Base-by-base conservation (phyloP, 805 yeast species). In the Geotrichum ghanense region DNA sequence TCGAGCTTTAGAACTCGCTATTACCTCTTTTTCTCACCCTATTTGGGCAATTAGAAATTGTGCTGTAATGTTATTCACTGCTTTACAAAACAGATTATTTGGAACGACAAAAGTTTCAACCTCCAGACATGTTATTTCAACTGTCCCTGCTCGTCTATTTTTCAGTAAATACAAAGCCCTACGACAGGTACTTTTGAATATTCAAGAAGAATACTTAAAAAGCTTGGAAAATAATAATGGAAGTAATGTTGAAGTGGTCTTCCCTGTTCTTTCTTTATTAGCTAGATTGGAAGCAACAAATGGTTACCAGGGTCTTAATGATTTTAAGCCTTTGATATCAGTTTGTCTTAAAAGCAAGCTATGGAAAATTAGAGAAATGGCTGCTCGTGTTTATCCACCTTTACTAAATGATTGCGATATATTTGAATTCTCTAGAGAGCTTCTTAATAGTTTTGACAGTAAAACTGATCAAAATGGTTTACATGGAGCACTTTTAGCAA, bases 1-100 rank as follows among this genome's bases (percentile, higher is more conserved):
- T 48, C 62, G 65, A 9, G 82, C 84, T 0, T 64, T 90, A 22
- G 69, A 71, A 22, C 60, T 85, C 19, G 70, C 94, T 0, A 69
- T 92, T 40, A 55, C 64, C 1, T 72, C 79, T 27, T 86, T 90
- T 62, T 70, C 75, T 1, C 76, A 84, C 1, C 66, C 72, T 1
- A 69, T 78, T 21, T 90, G 97, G 97, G 79, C 95, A 0, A 73
- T 90, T 22, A 72, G 95, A 58, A 90, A 90, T 60, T 86, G 97
- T 62, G 87, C 95, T 0, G 83, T 89, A 17, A 92, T 90, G 97
- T 69, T 90, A 37, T 90, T 88, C 60, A 81, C 95, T 0, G 79
- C 95, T 0, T 63, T 90, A 39, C 92, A 86, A 56, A 82, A 81
- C 49, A 72, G 90, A 50, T 58, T 92, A 3, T 89, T 90, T 63